Evolutionary conservation across 495 filamentous ascomycete genomes (phyloP), one percentile per base, ranked within the genome.

Genomic region (Aspergillus haitiensis): DNA sequence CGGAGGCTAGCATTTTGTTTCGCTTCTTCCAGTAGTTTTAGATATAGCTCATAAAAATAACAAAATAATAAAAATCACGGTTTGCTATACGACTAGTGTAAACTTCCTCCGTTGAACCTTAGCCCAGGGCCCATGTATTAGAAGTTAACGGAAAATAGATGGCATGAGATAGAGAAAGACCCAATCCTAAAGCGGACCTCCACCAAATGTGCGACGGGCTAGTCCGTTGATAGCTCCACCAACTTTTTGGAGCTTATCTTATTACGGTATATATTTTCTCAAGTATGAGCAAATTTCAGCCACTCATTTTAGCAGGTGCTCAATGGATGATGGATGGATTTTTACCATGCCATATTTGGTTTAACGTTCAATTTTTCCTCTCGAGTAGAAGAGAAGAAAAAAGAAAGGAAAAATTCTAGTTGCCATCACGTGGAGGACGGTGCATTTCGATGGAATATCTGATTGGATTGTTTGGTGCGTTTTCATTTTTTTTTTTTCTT

Each of bases 241-340:
- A 6, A 36, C 12, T 2, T 6, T 27, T 42, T 32, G 18, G 40
- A 55, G 52, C 52, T 42, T 21, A 39, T 55, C 36, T 44, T 13
- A 55, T 37, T 55, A 31, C 3, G 52, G 52, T 27, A 44, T 18
- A 37, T 16, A 27, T 32, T 15, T 37, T 36, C 44, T 16, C 44
- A 18, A 47, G 9, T 6, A 6, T 18, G 16, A 18, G 44, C 8
- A 13, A 21, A 39, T 63, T 37, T 63, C 34, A 53, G 56, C 61
- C 61, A 59, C 52, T 63, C 61, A 21, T 52, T 63, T 55, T 7
- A 59, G 61, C 61, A 63, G 55, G 55, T 63, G 61, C 55, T 59
- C 55, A 27, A 7, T 5, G 5, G n/a, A 16, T 21, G 27, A 7
- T 5, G 5, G n/a, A 16, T 21, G 27, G 16, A 47, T 18, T n/a